Evolutionary conservation across 2,329 filamentous ascomycete genomes (phyloP).

Genomic region (Exophiala phaeomuriformis): DNA sequence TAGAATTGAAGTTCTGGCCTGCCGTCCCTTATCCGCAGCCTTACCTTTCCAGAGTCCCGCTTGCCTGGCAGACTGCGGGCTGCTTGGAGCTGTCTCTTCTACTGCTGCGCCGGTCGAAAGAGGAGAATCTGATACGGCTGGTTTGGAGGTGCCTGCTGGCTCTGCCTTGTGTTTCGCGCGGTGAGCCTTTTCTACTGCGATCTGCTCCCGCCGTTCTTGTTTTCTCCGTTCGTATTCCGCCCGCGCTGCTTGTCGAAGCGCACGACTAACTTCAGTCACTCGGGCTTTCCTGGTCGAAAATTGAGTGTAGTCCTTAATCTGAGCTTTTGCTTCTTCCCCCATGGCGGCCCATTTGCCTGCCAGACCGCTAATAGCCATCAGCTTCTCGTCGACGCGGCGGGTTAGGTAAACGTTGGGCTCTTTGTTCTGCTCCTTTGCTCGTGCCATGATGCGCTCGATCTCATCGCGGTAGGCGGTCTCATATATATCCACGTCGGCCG

Average conservation of each 20-base stretch:
- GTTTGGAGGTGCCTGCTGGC: slow-evolving; percentile 8
- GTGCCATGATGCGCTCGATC: slow-evolving; percentile 60
- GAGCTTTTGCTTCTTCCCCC: slow-evolving; percentile 26
- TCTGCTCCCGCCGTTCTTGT: slow-evolving; percentile 31
- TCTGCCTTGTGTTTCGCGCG: slow-evolving; percentile 15
- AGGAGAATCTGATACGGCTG: slow-evolving; percentile 4
- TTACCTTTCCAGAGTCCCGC: slow-evolving; percentile 21
- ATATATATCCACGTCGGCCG: slow-evolving; percentile 80
- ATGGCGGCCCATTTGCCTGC: slow-evolving; percentile 27
- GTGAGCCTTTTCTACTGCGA: slow-evolving; percentile 26
- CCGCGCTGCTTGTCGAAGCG: slow-evolving; percentile 26
- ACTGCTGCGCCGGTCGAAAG: slow-evolving; percentile 5
- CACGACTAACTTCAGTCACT: slow-evolving; percentile 27
- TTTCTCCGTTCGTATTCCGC: slow-evolving; percentile 27
- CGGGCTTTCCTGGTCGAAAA: slow-evolving; percentile 25
- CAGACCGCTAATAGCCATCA: slow-evolving; percentile 29
- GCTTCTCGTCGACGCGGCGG: slow-evolving; percentile 42
- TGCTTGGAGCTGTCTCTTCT: slow-evolving; percentile 10
- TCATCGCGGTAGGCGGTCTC: slow-evolving; percentile 80
- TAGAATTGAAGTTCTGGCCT: slow-evolving; percentile 24
- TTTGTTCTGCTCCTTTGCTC: slow-evolving; percentile 32
- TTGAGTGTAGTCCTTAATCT: slow-evolving; percentile 26
- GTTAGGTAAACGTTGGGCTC: slow-evolving; percentile 53
- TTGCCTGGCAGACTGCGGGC: slow-evolving; percentile 12
- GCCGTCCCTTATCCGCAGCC: slow-evolving; percentile 26